A percentile compares a stretch with the other conserved stretches of the same genome.
phyloP scores from a whole-genome alignment of 768 basidiomycete genomes.

The Galerina marginata region DNA sequence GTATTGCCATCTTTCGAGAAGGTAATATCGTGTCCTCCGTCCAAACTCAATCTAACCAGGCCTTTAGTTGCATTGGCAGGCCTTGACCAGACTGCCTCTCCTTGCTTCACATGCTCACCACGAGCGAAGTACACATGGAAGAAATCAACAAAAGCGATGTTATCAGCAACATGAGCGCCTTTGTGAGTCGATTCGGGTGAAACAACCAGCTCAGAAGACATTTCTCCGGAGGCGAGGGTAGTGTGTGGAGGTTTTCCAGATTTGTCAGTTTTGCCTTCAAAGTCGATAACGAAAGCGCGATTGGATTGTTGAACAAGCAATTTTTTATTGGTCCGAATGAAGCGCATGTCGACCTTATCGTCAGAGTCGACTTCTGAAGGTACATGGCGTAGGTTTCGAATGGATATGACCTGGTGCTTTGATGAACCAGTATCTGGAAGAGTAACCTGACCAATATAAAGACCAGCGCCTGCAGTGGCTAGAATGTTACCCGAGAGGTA shows the following conservation, averaged over 20 bases:
- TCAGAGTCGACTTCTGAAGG: constrained; percentile 54
- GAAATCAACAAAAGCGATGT: constrained; percentile 72
- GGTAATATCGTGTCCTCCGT: constrained; percentile 75
- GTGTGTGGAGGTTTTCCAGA: constrained; percentile 52
- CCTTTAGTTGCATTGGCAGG: constrained; percentile 70
- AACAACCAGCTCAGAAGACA: constrained; percentile 61
- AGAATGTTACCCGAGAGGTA: constrained; percentile 65
- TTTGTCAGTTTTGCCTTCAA: constrained; percentile 50
- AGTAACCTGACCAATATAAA: constrained; percentile 67
- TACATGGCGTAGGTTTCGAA: constrained; percentile 56
- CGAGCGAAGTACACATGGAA: constrained; percentile 68
- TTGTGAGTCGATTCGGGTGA: constrained; percentile 32
- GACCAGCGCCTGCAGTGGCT: constrained; percentile 65
- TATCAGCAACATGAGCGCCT: constrained; percentile 28
- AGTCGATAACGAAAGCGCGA: constrained; percentile 30
- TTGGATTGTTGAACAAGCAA: constrained; percentile 61
- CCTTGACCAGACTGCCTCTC: constrained; percentile 66
- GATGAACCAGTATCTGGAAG: constrained; percentile 43
- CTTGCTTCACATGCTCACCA: constrained; percentile 42
- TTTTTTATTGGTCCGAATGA: constrained; percentile 56
- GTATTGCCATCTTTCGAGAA: constrained; percentile 68
- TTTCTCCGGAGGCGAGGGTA: constrained; percentile 60
- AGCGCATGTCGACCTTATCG: constrained; percentile 55
- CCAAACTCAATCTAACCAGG: constrained; percentile 66
- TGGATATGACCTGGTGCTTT: constrained; percentile 34